Evolutionary conservation across 177 flowering plant species (phyloP).

Genomic region (Tripterygium wilfordii): DNA sequence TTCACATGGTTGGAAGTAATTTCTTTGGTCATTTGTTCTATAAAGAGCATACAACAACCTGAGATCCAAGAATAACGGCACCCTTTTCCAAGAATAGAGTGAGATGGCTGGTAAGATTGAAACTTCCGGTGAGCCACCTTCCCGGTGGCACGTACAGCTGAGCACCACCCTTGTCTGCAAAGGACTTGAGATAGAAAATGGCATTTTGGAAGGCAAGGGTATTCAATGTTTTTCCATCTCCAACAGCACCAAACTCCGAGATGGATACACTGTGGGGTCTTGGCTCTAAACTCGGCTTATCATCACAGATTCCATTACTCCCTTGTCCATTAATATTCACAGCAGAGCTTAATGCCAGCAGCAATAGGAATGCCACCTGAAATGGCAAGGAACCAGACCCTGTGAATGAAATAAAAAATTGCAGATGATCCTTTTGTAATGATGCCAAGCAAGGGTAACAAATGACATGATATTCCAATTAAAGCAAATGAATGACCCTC

Average conservation of each 20-base stretch:
- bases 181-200: slow-evolving; percentile 81
- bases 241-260: slow-evolving; percentile 91
- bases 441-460: no score
- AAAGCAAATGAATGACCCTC: no score
- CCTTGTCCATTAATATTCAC: slow-evolving; percentile 24
- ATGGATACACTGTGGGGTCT: slow-evolving; percentile 96
- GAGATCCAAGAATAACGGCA: slow-evolving; percentile 80
- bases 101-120: slow-evolving; percentile 91
- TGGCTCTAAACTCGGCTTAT: slow-evolving; percentile 35
- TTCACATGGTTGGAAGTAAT: no score
- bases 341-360: slow-evolving; percentile 47
- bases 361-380: slow-evolving; percentile 57
- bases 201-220: slow-evolving; percentile 95
- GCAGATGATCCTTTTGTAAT: no score
- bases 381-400: slow-evolving; percentile 4
- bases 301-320: slow-evolving; percentile 39
- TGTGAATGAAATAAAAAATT: neutral
- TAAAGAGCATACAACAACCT: no score
- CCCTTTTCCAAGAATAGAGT: slow-evolving; percentile 85
- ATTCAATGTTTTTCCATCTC: slow-evolving; percentile 88
- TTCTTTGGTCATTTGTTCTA: no score
- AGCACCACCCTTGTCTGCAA: slow-evolving; percentile 95
- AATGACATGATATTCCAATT: no score
- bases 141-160: slow-evolving; percentile 92
- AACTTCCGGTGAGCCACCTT: slow-evolving; percentile 89